Base-by-base conservation (phyloP, 352 stramenopile genomes). In the Phytopythium kandeliae region DNA sequence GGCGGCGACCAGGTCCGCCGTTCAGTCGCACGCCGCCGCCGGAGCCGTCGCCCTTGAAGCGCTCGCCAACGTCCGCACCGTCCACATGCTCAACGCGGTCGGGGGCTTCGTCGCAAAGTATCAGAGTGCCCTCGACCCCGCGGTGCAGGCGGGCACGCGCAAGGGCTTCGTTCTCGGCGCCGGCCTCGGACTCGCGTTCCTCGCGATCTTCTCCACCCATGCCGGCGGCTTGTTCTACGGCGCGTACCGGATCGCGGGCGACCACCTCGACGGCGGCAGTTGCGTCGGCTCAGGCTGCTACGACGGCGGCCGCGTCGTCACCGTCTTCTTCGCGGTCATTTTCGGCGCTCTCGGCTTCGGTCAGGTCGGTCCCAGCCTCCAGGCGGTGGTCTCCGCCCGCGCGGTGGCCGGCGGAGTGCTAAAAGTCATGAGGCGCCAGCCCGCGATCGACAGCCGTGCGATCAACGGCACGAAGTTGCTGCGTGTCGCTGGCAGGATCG, bases 161-260 rank as follows among this genome's bases (percentile, higher is more conserved):
- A 83, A 79, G 43, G 60, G 55, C 25, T 33, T 79, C 10, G 63
- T 69, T 0, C 62, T 78, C 16, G 61, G 69, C 22, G 55, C 57
- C 33, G 72, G 71, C 2, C 80, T 59, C 2, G 73, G 69, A 6
- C 19, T 78, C 28, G 78, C 84, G 56, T 82, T 83, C 44, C 62
- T 83, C 38, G 59, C 58, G 5, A 57, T 74, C 12, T 69, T 73
- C 42, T 76, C 72, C 51, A 78, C 72, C 16, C 89, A 90, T 54
- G 75, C 67, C 5, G 34, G 58, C 1, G 79, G 79, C 2, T 71
- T 90, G 60, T 87, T 65, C 59, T 89, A 79, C 28, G 78, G 79
- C 8, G 71, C 73, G 12, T 36, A 71, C 24, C 65, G 66, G 54
- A 58, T 86, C 33, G 58, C 61, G 6, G 63, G 71, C 33, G 74